Evolutionary conservation across 2,329 filamentous ascomycete species (phyloP), one percentile per base, ranked within the genome.

Genomic region (Colletotrichum sp.): DNA sequence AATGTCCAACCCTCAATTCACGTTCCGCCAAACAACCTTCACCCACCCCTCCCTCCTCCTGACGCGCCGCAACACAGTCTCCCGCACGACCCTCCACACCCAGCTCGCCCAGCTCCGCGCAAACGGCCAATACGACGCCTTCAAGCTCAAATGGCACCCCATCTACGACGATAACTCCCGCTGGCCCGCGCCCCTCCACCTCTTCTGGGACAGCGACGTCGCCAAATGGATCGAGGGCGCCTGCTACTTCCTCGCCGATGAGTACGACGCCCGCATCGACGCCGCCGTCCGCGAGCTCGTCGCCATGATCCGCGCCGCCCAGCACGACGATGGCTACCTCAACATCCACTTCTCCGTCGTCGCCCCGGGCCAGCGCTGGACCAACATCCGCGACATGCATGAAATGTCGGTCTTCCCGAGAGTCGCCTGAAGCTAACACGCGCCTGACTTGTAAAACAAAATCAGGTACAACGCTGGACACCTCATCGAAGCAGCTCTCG

Each of bases 181-280:
- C 48, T 92, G 89, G 88, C 91, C 91, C 1, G 86, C 92, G 2
- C 90, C 90, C 0, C 88, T 90, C 26, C 89, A 91, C 77, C 82
- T 91, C 2, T 93, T 92, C 79, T 92, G 91, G 90, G 91, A 93
- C 78, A 86, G 85, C 78, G 83, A 78, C 68, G 67, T 91, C 24
- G 90, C 87, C 13, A 93, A 93, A 81, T 92, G 90, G 90, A 90
- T 92, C 67, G 91, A 93, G 81, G 90, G 88, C 1, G 91, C 90
- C 5, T 92, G 90, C 76, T 92, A 93, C 77, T 88, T 91, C 77
- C 82, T 91, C 10, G 79, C 78, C 32, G 81, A 85, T 60, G 77
- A 86, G 16, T 82, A 86, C 21, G 85, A 90, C 72, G 80, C 82
- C 1, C 85, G 88, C 58, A 82, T 92, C 68, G 86, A 90, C 70